Percentiles rank a stretch among this genome's conserved stretches.
Conservation (phyloP, 225 moss, liverwort and hornwort species). For the Anthoceros angustus region DNA sequence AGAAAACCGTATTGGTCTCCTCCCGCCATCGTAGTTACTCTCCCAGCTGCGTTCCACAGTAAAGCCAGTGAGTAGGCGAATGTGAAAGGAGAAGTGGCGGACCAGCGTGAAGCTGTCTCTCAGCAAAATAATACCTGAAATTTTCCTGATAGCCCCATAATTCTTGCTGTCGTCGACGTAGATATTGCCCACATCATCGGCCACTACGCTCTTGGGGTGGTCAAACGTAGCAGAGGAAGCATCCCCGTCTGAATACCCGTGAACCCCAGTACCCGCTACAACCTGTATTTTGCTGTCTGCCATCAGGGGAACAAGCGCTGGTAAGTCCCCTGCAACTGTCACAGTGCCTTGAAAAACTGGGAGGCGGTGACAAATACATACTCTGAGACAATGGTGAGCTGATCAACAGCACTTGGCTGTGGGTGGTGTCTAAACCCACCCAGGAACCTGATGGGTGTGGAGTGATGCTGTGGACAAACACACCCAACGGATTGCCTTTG, state of each 20-base stretch:
- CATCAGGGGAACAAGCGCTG: background rate
- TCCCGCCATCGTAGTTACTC: background rate
- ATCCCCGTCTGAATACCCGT: background rate
- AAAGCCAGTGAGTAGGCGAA: background rate
- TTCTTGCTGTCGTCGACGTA: background rate
- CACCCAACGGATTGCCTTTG: background rate
- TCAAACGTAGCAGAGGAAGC: background rate
- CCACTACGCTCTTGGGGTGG: background rate
- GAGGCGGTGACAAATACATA: background rate
- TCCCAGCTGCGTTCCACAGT: background rate
- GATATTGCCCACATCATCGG: constrained; percentile 2
- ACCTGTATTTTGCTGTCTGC: background rate
- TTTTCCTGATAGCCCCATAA: background rate
- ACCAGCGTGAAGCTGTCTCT: background rate
- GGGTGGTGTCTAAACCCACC: background rate
- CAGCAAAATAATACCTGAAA: background rate
- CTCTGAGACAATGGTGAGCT: background rate
- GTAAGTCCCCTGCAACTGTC: background rate
- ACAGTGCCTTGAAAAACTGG: background rate
- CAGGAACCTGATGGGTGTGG: background rate
- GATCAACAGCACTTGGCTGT: background rate
- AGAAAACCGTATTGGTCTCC: background rate
- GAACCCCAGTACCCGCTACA: background rate
- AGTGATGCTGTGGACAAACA: background rate
- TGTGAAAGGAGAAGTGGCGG: background rate